Evolutionary conservation across 768 basidiomycete genomes (phyloP).

Genomic region (Clitopilus hobsonii): DNA sequence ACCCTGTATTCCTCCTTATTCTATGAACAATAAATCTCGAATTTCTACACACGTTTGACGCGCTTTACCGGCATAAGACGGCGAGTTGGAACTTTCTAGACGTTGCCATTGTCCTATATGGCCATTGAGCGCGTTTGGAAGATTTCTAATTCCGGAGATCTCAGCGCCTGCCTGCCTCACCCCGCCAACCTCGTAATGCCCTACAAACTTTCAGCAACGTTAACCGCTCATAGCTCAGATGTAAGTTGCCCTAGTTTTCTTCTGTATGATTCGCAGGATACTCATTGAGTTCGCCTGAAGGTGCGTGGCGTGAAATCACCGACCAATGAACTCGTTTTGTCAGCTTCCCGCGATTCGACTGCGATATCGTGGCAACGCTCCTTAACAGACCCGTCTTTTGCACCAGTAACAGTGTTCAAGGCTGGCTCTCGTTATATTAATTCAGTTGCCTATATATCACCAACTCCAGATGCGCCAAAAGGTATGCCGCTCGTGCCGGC

Average conservation of each 20-base stretch:
- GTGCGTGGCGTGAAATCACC: conserved; percentile 82
- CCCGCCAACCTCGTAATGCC: conserved; percentile 38
- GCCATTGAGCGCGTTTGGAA: neutral
- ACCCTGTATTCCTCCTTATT: conserved; percentile 1
- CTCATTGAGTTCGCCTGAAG: too few species aligned
- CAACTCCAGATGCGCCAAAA: conserved; percentile 63
- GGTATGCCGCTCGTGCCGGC: conserved; percentile 47
- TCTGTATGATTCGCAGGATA: conserved; percentile 15
- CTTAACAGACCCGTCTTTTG: conserved; percentile 44
- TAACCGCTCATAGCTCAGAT: conserved; percentile 69
- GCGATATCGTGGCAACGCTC: conserved; percentile 80
- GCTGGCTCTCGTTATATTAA: conserved; percentile 78
- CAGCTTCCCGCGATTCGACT: conserved; percentile 88
- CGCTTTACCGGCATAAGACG: too few species aligned
- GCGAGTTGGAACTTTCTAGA: neutral
- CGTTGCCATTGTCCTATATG: neutral
- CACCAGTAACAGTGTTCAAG: conserved; percentile 46
- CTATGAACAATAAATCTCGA: neutral
- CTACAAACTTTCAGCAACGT: conserved; percentile 73
- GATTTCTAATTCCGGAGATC: conserved; percentile 27
- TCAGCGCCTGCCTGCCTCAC: conserved; percentile 3
- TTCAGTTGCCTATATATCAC: conserved; percentile 72
- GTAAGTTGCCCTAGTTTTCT: conserved; percentile 46
- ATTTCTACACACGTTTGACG: too few species aligned
- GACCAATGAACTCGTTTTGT: conserved; percentile 72